Evolutionary conservation across 2,329 filamentous ascomycete genomes (phyloP).

Genomic region (Claviceps spartinae): DNA sequence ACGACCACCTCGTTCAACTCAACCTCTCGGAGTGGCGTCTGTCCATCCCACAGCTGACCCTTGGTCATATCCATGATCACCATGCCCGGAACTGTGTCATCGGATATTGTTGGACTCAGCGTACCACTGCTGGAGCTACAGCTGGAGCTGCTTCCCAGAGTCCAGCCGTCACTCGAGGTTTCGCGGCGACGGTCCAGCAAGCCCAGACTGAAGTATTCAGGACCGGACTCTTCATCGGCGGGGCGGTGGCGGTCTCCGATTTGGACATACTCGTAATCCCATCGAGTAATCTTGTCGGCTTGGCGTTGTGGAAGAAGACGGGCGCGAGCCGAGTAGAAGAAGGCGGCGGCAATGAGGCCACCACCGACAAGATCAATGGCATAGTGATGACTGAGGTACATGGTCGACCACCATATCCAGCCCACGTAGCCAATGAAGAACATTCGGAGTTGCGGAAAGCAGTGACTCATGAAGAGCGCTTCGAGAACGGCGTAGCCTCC

Average conservation of each 20-base stretch:
- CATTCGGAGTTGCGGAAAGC: conserved; percentile 71
- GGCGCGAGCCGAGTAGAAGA: conserved; percentile 71
- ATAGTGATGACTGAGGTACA: conserved; percentile 97
- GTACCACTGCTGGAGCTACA: conserved; percentile 34
- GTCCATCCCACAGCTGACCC: conserved; percentile 25
- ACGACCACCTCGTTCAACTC: conserved; percentile 34
- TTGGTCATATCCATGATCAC: conserved; percentile 23
- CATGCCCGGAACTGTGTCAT: conserved; percentile 25
- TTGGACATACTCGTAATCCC: conserved; percentile 94
- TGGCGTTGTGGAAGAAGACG: conserved; percentile 75
- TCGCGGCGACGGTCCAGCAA: conserved; percentile 28
- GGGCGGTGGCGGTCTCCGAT: conserved; percentile 47
- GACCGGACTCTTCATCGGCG: conserved; percentile 33
- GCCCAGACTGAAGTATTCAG: conserved; percentile 32
- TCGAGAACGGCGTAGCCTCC: conserved; percentile 80
- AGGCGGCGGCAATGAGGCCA: conserved; percentile 60
- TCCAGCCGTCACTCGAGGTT: conserved; percentile 74
- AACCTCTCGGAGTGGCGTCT: conserved; percentile 24
- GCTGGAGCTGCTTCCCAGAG: conserved; percentile 69
- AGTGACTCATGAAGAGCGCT: conserved; percentile 83
- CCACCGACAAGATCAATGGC: conserved; percentile 85
- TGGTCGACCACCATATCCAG: conserved; percentile 98
- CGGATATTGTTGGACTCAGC: conserved; percentile 35
- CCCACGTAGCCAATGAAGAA: conserved; percentile 72
- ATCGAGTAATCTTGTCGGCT: conserved; percentile 71